Evolutionary conservation across 179 eudicot species (phyloP), one percentile per base, ranked within the genome.

Genomic region (Corrigiola litoralis): DNA sequence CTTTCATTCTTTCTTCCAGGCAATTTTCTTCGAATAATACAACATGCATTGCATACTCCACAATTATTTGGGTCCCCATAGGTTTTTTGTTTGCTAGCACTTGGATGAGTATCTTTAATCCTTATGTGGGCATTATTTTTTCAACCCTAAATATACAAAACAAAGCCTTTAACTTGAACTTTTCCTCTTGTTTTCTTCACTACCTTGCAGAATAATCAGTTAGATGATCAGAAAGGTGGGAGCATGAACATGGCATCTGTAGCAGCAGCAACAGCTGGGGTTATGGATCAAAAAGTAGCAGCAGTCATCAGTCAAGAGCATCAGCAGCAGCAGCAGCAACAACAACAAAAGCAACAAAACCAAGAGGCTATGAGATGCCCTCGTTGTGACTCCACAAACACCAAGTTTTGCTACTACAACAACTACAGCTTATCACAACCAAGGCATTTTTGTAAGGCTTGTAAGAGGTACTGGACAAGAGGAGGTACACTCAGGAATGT

Each of bases 391-490:
- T 85, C 90, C 1, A 72, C 81, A 24, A 85, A 85, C 73, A 85
- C 90, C 14, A 85, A 85, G 73, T 85, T 85, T 46, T 85, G 90
- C 58, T 85, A 85, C 75, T 85, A 85, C 77, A 85, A 85, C 77
- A 85, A 85, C 76, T 85, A 85, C 73, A 83, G 87, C 16, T 69
- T 85, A 38, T 77, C 90, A 16, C 90, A 85, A 28, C 90, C 90
- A 23, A 67, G 90, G 24, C 85, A 85, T 68, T 85, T 85, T 31
- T 85, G 90, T 62, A 85, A 85, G 70, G 80, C 85, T 16, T 85
- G 90, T 54, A 85, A 83, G 68, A 73, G 90, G 72, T 85, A 85
- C 49, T 85, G 90, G 90, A 85, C 90, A 6, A 70, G 84, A 48
- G 90, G 90, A 0, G 90, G 90, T 1, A 83, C 90, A 34, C 67